Evolutionary conservation across 352 stramenopile species (phyloP).

Genomic region (Phytophthora pinifolia): DNA sequence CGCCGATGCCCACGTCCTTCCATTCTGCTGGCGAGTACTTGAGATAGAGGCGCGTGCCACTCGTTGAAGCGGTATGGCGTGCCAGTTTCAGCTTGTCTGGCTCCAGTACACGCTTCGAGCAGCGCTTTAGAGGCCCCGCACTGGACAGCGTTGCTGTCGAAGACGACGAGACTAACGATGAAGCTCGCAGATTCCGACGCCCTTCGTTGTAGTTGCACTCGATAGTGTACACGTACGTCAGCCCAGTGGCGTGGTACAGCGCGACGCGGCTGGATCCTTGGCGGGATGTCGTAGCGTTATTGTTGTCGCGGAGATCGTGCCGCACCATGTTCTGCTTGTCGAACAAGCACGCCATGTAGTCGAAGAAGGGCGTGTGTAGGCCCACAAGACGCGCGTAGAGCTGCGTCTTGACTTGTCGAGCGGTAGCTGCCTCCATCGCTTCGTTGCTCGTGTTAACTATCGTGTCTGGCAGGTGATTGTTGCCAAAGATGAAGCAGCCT

Average conservation of each 20-base stretch:
- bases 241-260: slow-evolving; percentile 63
- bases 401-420: slow-evolving; percentile 81
- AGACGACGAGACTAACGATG: slow-evolving; percentile 16
- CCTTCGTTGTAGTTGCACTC: slow-evolving; percentile 94
- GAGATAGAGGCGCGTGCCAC: slow-evolving; percentile 41
- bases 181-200: slow-evolving; percentile 36
- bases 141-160: slow-evolving; percentile 7
- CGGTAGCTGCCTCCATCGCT: slow-evolving; percentile 9
- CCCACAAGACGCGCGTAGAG: slow-evolving; percentile 71
- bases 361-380: slow-evolving; percentile 81
- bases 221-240: slow-evolving; percentile 89
- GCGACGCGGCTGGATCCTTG: slow-evolving; percentile 82
- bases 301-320: slow-evolving; percentile 56
- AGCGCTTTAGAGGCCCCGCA: slow-evolving; percentile 1
- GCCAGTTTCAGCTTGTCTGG: slow-evolving; percentile 14
- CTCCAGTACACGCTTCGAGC: slow-evolving; percentile 9
- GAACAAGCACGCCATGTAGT: slow-evolving; percentile 88
- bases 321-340: slow-evolving; percentile 77
- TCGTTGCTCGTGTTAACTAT: slow-evolving; percentile 12
- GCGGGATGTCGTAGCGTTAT: slow-evolving; percentile 50
- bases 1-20: slow-evolving; percentile 67
- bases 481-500: slow-evolving; percentile 92
- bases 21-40: slow-evolving; percentile 74
- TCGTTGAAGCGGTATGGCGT: slow-evolving; percentile 16
- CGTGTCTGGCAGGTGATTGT: slow-evolving; percentile 49